Percentiles rank a stretch among this genome's conserved stretches.
Evolutionary conservation across 225 moss, liverwort and hornwort genomes (phyloP).

Genomic region (Asterella californica): DNA sequence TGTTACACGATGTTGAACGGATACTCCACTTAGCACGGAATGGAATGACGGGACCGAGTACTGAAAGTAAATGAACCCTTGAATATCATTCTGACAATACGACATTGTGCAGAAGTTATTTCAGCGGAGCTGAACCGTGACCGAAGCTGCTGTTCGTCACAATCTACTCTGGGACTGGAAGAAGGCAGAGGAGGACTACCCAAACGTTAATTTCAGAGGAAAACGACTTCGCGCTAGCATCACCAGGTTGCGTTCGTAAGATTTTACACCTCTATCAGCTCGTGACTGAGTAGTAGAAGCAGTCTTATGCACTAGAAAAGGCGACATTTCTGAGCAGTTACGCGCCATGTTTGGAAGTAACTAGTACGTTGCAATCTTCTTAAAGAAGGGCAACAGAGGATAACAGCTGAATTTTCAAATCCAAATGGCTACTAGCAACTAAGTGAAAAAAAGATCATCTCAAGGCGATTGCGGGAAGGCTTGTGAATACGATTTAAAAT

Average conservation of each 20-base stretch:
- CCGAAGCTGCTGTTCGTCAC: neutral
- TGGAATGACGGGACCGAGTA: neutral
- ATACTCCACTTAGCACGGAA: neutral
- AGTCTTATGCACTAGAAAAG: too few species aligned
- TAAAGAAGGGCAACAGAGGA: neutral
- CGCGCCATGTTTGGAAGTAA: too few species aligned
- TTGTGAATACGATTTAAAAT: neutral
- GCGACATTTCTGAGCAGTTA: too few species aligned
- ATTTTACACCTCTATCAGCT: too few species aligned
- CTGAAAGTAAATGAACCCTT: neutral
- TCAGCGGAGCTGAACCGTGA: too few species aligned
- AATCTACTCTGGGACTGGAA: neutral
- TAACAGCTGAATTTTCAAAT: neutral
- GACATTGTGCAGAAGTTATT: neutral
- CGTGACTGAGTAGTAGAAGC: too few species aligned
- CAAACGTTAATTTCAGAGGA: neutral
- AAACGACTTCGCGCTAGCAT: neutral
- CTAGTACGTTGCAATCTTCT: too few species aligned
- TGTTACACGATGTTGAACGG: too few species aligned
- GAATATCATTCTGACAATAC: neutral
- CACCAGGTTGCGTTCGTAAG: neutral
- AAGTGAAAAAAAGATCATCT: neutral
- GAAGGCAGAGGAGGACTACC: too few species aligned
- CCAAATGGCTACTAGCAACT: neutral
- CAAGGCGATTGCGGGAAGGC: neutral